Conservation (phyloP, 73 alveolate genomes). For the Paramecium caudatum region DNA sequence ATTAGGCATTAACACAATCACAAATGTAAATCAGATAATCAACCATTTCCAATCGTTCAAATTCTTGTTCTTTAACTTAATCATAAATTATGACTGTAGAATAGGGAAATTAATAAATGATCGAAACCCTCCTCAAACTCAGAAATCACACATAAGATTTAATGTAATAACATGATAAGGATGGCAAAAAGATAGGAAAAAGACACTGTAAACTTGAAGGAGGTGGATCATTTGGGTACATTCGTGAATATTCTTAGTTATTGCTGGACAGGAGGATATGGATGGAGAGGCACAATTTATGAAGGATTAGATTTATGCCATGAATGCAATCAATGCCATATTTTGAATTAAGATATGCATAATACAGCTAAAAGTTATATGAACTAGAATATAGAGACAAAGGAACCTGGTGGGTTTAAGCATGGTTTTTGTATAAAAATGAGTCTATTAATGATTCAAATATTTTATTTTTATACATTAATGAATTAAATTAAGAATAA, state of each 20-base stretch:
- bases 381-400: conserved; percentile 59
- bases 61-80: neutral
- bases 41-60: no score
- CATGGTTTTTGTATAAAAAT: conserved; percentile 63
- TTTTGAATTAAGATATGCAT: conserved; percentile 49
- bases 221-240: conserved; percentile 65
- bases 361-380: conserved; percentile 8
- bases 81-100: neutral
- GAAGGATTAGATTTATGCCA: neutral
- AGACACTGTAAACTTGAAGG: conserved; percentile 54
- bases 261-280: conserved; percentile 70
- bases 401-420: conserved; percentile 65
- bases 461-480: no score
- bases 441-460: no score
- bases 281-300: conserved; percentile 54
- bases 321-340: neutral
- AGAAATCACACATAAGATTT: conserved; percentile 55
- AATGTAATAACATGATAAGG: conserved; percentile 41
- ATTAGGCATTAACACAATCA: neutral
- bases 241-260: neutral
- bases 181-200: neutral
- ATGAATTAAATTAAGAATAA: neutral
- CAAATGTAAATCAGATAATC: no score
- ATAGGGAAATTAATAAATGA: conserved; percentile 26
- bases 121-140: conserved; percentile 24